A percentile compares a stretch with the other conserved stretches of the same genome.
Conservation (phyloP, 805 yeast genomes). For the Wickerhamiella alocasiicola region DNA sequence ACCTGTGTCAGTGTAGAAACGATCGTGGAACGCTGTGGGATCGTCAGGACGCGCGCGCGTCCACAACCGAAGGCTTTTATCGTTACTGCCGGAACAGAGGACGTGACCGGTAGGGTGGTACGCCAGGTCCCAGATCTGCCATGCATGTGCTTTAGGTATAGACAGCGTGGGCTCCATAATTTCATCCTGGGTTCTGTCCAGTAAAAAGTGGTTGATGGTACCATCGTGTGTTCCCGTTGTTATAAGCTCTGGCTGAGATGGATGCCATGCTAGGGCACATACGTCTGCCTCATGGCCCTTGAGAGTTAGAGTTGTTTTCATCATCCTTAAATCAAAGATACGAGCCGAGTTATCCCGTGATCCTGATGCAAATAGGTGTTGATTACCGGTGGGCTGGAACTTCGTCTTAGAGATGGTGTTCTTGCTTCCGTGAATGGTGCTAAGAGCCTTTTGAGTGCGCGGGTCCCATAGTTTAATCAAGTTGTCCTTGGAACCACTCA, state of each 20-base stretch:
- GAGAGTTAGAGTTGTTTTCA: slow-evolving; percentile 62
- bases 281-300: slow-evolving; percentile 76
- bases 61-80: slow-evolving; percentile 89
- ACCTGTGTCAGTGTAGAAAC: slow-evolving; percentile 44
- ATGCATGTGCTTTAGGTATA: slow-evolving; percentile 89
- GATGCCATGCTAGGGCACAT: slow-evolving; percentile 85
- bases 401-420: slow-evolving; percentile 80
- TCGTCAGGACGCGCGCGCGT: slow-evolving; percentile 85
- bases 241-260: slow-evolving; percentile 63
- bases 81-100: slow-evolving; percentile 85
- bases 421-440: slow-evolving; percentile 82
- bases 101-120: slow-evolving; percentile 93
- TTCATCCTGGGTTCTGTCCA: slow-evolving; percentile 34
- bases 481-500: slow-evolving; percentile 91
- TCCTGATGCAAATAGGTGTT: slow-evolving; percentile 64
- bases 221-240: slow-evolving; percentile 89
- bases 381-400: slow-evolving; percentile 75
- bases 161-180: slow-evolving; percentile 27
- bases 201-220: slow-evolving; percentile 58
- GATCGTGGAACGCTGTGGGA: slow-evolving; percentile 67
- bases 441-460: slow-evolving; percentile 49
- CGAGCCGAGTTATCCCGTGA: slow-evolving; percentile 82
- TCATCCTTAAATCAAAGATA: slow-evolving; percentile 74
- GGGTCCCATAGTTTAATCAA: slow-evolving; percentile 95
- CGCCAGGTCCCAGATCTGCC: slow-evolving; percentile 77